A percentile compares a stretch with the other conserved stretches of the same genome.
These are phyloP conservation scores for Solanum rostratum DNA, from an alignment of 257 asterid genomes.

Conservation along the genomic window DNA sequence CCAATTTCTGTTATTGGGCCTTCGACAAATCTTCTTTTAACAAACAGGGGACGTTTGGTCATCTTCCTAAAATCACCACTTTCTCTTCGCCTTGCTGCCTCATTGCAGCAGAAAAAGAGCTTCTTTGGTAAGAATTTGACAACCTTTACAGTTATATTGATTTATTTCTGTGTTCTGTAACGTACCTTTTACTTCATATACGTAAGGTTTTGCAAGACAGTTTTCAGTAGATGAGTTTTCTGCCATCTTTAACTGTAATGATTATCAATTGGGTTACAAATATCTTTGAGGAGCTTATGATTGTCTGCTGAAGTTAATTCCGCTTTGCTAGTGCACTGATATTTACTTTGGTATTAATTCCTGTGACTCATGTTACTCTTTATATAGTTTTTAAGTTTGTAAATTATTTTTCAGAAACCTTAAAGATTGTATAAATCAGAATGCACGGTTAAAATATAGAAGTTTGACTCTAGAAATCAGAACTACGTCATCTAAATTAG, in stretches of 20 bases:
- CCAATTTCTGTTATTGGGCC: neutral
- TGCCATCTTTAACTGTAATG: neutral
- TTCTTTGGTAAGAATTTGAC: neutral
- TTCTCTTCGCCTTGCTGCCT: neutral
- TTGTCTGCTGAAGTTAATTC: neutral
- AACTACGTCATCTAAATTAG: neutral
- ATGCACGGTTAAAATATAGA: neutral
- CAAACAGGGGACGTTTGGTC: neutral
- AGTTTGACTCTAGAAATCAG: neutral
- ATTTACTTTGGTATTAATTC: neutral
- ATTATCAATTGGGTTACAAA: neutral
- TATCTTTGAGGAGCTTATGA: neutral
- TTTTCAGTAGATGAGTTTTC: neutral
- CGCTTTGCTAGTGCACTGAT: neutral
- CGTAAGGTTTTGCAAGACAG: neutral
- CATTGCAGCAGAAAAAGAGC: neutral
- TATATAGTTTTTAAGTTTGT: neutral
- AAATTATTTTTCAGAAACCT: neutral
- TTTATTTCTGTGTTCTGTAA: neutral
- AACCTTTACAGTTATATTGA: neutral
- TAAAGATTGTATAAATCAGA: neutral
- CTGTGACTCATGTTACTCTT: neutral
- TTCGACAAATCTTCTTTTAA: neutral
- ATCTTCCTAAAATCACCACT: neutral
- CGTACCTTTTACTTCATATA: neutral